Base-by-base conservation (phyloP, 371 early-diverging fungal genomes). In the Blakeslea trispora region DNA sequence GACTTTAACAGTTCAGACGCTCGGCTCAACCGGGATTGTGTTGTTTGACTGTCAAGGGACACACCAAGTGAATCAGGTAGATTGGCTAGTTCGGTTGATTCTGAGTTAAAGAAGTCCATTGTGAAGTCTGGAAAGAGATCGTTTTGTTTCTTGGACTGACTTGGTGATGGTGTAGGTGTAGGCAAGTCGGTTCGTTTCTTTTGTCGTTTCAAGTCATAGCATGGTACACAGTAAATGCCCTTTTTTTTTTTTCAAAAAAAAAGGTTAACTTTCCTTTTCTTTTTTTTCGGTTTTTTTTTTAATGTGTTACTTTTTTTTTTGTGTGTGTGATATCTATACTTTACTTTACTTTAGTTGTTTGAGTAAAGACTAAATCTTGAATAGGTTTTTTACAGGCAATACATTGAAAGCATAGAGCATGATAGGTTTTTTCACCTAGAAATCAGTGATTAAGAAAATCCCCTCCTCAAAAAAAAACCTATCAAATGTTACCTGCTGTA, bases 381-480 rank as follows among this genome's bases (percentile, higher is more conserved):
- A 91, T 91, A 50, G 78, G 82, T 45, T 83, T 68, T 44, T 81
- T 71, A 63, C 91, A 92, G 53, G 82, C 82, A 8, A 77, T 70
- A 61, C 92, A 94, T 14, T 87, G 74, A 66, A 94, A 94, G 61
- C 93, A 94, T 35, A 81, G 84, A 5, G 86, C 81, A 57, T 93
- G 94, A 68, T 91, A 93, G 7, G 92, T 85, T 39, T 88, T 89
- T 21, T 90, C 86, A 6, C 86, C 89, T 87, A 57, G 53, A 35
- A 37, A 35, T n/a, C n/a, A n/a, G n/a, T n/a, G n/a, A n/a, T n/a
- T n/a, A n/a, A n/a, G n/a, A n/a, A n/a, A n/a, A n/a, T n/a, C n/a
- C n/a, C n/a, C n/a, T n/a, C n/a, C n/a, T n/a, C n/a, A n/a, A n/a
- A n/a, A n/a, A n/a, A n/a, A n/a, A n/a, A n/a, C n/a, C n/a, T n/a